Evolutionary conservation across 192 early-diverging fungal species (phyloP), one percentile per base, ranked within the genome.

Genomic region (Funneliformis geosporum): DNA sequence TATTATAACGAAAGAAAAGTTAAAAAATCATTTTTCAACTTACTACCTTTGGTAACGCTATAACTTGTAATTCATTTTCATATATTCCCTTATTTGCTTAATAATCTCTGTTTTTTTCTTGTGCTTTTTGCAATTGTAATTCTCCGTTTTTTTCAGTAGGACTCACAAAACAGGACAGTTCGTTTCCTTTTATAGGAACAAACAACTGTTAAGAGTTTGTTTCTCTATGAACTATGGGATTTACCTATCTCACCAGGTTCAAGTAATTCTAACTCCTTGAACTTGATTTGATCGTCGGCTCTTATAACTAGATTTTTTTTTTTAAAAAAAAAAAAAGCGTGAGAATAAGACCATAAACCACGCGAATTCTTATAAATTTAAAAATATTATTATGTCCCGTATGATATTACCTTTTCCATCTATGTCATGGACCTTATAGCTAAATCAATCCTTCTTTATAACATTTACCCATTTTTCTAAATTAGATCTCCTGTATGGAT

Each of bases 271-370:
- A 93, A 98, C 98, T 42, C 98, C 98, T 83, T 97, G 33, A 99
- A 97, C 92, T 99, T 99, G 83, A 99, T 95, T 82, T 99, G 97
- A 84, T 99, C 96, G 86, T 99, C 98, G 14, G 96, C 95, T 75
- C 98, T 92, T 28, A 99, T 97, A 50, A 99, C 97, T 61, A 81
- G 23, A 18, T 33, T 50, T 55, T 39, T 23, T 12, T 23, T 40
- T 61, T 5, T 33, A 33, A 33, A 33, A 33, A 33, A 33, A 33
- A 18, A 16, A 70, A 65, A 40, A 69, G 8, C 2, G 33, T 33
- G 33, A 33, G 2, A 76, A 76, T 33, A 33, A 33, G 33, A 33
- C 33, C 33, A 33, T 33, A 33, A 76, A 62, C 16, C 0, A 68
- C 8, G 0, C n/a, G 18, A 65, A 68, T 42, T 1, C 10, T 21